Evolutionary conservation across 75 land plant genomes (phyloP).

Genomic region (Isoetes taiwanensis): DNA sequence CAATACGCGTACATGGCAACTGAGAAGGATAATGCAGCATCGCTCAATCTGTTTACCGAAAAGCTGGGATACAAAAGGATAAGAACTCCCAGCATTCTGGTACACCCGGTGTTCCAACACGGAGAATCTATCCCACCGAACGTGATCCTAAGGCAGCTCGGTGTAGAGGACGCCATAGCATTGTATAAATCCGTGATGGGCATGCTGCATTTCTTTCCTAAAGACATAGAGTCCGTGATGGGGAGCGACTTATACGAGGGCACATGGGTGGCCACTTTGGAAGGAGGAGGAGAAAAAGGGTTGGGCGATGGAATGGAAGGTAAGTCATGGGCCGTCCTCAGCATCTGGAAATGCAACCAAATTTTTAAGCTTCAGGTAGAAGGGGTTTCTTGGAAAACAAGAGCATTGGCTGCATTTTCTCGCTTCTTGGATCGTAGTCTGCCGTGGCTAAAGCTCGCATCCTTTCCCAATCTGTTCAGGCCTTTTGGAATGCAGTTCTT

Average conservation of each 20-base stretch:
- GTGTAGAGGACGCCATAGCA: slow-evolving; percentile 33
- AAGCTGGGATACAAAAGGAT: slow-evolving; percentile 51
- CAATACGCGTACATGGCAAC: slow-evolving; percentile 89
- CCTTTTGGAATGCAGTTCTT: slow-evolving; percentile 81
- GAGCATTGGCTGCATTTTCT: slow-evolving; percentile 10
- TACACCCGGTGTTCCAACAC: slow-evolving; percentile 67
- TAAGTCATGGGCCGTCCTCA: slow-evolving; percentile 65
- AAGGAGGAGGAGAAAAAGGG: slow-evolving; percentile 3
- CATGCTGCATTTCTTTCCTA: slow-evolving; percentile 75
- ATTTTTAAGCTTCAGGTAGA: slow-evolving; percentile 55
- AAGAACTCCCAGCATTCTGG: slow-evolving; percentile 70
- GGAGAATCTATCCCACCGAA: slow-evolving; percentile 12
- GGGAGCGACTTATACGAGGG: slow-evolving; percentile 45
- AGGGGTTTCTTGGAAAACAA: slow-evolving; percentile 33
- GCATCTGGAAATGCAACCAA: slow-evolving; percentile 67
- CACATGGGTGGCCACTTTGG: slow-evolving; percentile 48
- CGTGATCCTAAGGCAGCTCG: slow-evolving; percentile 30
- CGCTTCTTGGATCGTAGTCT: slow-evolving; percentile 13
- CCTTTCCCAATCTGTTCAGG: slow-evolving; percentile 65
- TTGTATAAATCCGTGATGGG: slow-evolving; percentile 48
- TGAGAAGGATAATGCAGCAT: slow-evolving; percentile 68
- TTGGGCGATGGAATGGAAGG: background rate
- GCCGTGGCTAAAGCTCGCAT: slow-evolving; percentile 65
- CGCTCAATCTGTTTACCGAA: slow-evolving; percentile 55
- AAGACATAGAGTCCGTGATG: slow-evolving; percentile 63